Evolutionary conservation across 192 early-diverging fungal species (phyloP).

Genomic region (Linnemannia elongata): DNA sequence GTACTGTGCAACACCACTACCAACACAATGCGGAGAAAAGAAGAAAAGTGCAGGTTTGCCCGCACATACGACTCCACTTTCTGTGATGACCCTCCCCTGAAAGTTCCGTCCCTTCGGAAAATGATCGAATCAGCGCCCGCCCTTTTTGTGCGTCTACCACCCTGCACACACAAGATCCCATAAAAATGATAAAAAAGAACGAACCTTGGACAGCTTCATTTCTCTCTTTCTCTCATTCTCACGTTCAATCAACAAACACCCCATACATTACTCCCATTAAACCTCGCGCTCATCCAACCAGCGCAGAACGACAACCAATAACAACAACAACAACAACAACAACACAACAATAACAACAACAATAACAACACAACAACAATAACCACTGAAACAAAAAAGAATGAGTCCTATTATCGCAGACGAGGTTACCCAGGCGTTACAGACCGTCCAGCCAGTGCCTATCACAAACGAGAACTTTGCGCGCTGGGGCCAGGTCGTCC

Average conservation of each 20-base stretch:
- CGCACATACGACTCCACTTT: not conserved
- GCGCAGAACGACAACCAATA: not conserved
- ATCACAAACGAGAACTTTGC: slow-evolving; percentile 55
- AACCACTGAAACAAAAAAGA: not conserved
- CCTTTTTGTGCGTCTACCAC: too few species aligned
- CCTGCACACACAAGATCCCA: not conserved
- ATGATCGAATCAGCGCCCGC: not conserved
- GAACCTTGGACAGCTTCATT: not conserved
- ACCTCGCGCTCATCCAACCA: not conserved
- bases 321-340: not conserved
- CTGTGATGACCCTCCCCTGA: not conserved
- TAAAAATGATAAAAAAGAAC: not conserved
- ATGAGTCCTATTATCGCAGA: slow-evolving; percentile 23
- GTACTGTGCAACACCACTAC: too few species aligned
- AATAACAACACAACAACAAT: not conserved
- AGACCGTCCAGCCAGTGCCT: slow-evolving; percentile 22
- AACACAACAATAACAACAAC: not conserved
- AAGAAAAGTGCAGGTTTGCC: not conserved
- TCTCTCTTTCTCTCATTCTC: not conserved
- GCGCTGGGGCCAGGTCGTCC: slow-evolving; percentile 50
- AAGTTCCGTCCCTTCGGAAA: not conserved
- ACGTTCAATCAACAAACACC: not conserved
- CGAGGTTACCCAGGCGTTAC: not conserved
- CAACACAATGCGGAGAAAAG: not conserved
- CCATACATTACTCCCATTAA: not conserved